A percentile compares a stretch with the other conserved stretches of the same genome.
Evolutionary conservation across 179 eudicot species (phyloP).

Genomic region (Heliamphora pulchella): DNA sequence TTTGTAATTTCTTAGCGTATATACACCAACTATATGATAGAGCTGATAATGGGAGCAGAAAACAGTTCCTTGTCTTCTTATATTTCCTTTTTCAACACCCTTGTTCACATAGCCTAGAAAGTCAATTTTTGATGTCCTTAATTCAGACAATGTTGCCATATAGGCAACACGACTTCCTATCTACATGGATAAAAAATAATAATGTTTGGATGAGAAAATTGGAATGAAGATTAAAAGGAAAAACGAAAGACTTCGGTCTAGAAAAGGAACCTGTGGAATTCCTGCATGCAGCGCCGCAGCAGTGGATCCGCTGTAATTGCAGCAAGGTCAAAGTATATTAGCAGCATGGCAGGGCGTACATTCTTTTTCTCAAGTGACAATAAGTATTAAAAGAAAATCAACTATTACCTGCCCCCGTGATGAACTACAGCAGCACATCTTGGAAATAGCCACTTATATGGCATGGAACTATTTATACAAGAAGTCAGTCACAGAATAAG

Average conservation of each 20-base stretch:
- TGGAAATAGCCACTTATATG: slow-evolving; percentile 81
- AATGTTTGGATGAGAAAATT: not conserved
- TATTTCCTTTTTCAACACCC: not conserved
- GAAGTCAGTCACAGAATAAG: not conserved
- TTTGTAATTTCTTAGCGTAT: not conserved
- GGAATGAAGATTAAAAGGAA: not conserved
- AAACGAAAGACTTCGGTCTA: not conserved
- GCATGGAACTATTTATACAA: slow-evolving; percentile 40
- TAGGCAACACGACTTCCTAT: not conserved
- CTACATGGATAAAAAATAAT: not conserved
- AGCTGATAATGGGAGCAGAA: not conserved
- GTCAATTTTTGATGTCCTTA: not conserved
- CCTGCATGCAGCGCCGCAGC: slow-evolving; percentile 90
- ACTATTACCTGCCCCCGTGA: slow-evolving; percentile 80
- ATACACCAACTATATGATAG: not conserved
- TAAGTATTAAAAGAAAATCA: slow-evolving; percentile 9
- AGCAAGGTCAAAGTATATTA: slow-evolving; percentile 3
- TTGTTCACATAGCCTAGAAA: not conserved
- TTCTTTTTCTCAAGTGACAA: not conserved
- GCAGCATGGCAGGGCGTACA: not conserved
- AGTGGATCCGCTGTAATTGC: slow-evolving; percentile 63
- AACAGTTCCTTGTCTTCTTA: not conserved
- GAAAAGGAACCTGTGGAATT: slow-evolving; percentile 58
- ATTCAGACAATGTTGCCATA: not conserved
- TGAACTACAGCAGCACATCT: slow-evolving; percentile 77